These are phyloP conservation scores for Quillaja saponaria DNA, from an alignment of 306 rosid genomes.

Conservation along the genomic window DNA sequence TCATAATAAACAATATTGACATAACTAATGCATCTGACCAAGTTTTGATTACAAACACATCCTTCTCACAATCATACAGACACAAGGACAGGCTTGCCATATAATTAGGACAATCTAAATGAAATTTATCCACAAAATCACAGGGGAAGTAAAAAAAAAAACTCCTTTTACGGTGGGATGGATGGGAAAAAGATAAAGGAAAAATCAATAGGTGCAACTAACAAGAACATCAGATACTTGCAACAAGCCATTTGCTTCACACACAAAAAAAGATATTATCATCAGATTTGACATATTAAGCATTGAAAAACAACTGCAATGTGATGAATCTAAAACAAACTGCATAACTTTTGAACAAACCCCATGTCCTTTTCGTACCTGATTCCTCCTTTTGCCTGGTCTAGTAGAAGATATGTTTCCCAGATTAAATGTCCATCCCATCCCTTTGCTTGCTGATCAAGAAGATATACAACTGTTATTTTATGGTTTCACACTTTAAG, in stretches of 20 bases:
- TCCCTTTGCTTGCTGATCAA: too few relatives aligned
- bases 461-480: too few relatives aligned
- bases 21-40: conserved; percentile 18
- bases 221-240: too few relatives aligned
- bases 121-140: conserved; percentile 7
- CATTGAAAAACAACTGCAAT: not conserved
- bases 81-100: conserved; percentile 11
- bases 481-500: too few relatives aligned
- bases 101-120: not conserved
- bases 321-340: conserved; percentile 19
- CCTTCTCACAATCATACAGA: not conserved
- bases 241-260: too few relatives aligned
- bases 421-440: too few relatives aligned
- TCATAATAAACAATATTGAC: conserved; percentile 3
- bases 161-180: too few relatives aligned
- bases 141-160: not conserved
- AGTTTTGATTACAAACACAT: conserved; percentile 6
- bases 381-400: conserved; percentile 11
- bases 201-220: too few relatives aligned
- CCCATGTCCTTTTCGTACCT: conserved; percentile 8
- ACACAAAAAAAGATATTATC: too few relatives aligned
- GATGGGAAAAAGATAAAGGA: too few relatives aligned
- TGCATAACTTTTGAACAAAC: not conserved
- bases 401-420: too few relatives aligned
- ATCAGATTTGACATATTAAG: too few relatives aligned